Conservation (phyloP, 345 rosid species). For the Noccaea caerulescens region DNA sequence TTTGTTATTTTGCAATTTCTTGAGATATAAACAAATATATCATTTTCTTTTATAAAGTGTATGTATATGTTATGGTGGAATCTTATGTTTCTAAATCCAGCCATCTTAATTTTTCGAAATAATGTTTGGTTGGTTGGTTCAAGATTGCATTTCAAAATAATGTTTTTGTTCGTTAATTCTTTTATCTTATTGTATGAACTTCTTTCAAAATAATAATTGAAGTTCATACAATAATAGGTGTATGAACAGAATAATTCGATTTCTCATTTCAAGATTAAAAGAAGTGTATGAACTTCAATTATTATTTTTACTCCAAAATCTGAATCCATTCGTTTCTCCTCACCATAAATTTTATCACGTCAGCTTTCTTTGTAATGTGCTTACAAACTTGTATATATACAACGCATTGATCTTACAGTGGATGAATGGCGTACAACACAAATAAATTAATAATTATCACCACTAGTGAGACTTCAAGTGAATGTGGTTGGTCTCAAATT, state of each 20-base stretch:
- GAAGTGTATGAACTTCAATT: too few relatives aligned
- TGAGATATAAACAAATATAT: not conserved
- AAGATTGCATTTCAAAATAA: not conserved
- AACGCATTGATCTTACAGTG: not conserved
- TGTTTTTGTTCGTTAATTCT: not conserved
- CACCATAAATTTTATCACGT: not conserved
- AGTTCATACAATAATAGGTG: too few relatives aligned
- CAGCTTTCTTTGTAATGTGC: not conserved
- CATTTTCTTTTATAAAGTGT: too few relatives aligned
- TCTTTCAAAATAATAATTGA: too few relatives aligned
- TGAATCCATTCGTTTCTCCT: not conserved
- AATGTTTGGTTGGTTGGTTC: conserved; percentile 35
- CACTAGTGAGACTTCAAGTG: conserved; percentile 6
- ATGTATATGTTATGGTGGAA: too few relatives aligned
- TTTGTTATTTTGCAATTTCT: not conserved
- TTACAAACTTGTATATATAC: not conserved
- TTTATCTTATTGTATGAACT: not conserved
- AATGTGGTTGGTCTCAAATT: not conserved
- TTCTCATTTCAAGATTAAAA: too few relatives aligned
- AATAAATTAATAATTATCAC: not conserved
- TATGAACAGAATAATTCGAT: too few relatives aligned
- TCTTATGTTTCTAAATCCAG: not conserved
- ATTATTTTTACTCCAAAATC: too few relatives aligned
- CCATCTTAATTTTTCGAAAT: conserved; percentile 4
- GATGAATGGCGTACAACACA: not conserved